A percentile compares a stretch with the other conserved stretches of the same genome.
Conservation (phyloP, 164 flowering plant genomes). For the Nelumbo lutea region DNA sequence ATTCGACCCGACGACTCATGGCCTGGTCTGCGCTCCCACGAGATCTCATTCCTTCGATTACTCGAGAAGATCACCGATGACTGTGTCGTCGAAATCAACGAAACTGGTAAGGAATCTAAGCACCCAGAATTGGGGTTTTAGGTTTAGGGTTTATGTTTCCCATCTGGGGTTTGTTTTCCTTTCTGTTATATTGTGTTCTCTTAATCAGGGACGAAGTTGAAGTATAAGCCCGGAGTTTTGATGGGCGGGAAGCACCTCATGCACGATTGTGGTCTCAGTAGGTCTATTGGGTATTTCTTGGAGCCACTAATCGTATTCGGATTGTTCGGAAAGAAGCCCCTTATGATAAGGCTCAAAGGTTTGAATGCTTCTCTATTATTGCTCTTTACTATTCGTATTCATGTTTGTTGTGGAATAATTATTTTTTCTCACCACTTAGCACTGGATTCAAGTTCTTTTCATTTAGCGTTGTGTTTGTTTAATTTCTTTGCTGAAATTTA, state of each 20-base stretch:
- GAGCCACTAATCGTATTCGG: not conserved
- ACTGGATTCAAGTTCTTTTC: too few species aligned
- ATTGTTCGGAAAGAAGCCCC: not conserved
- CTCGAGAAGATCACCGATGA: conserved; percentile 68
- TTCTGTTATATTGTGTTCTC: not conserved
- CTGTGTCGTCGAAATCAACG: conserved; percentile 71
- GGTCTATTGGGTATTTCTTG: conserved; percentile 34
- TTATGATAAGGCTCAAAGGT: not conserved
- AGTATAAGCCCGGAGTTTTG: conserved; percentile 82
- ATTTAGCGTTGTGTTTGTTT: too few species aligned
- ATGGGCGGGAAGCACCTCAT: conserved; percentile 74
- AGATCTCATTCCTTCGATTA: conserved; percentile 64
- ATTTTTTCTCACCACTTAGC: too few species aligned
- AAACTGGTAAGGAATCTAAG: conserved; percentile 49
- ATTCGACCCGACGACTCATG: conserved; percentile 61
- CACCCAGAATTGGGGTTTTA: not conserved
- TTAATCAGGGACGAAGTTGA: conserved; percentile 65
- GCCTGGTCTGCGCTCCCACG: conserved; percentile 82
- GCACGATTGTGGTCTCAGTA: conserved; percentile 75
- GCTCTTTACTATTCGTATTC: too few species aligned
- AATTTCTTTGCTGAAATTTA: too few species aligned
- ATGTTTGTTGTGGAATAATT: too few species aligned
- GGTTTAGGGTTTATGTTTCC: not conserved
- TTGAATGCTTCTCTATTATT: not conserved
- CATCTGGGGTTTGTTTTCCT: not conserved